Evolutionary conservation across 257 asterid species (phyloP), one percentile per base, ranked within the genome.

Genomic region (Solanum stenotomum): DNA sequence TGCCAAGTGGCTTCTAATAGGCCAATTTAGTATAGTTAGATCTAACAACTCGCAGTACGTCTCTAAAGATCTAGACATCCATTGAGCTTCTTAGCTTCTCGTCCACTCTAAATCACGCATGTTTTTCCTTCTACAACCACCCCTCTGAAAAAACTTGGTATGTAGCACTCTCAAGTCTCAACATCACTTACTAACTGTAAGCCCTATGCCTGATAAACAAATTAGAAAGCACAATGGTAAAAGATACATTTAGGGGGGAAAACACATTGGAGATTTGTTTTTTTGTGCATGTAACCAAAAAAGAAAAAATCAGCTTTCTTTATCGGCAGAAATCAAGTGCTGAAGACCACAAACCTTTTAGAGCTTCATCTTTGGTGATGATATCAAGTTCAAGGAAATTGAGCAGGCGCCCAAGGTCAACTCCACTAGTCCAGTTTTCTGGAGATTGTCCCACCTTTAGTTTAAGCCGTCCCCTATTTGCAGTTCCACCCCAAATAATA

Each of bases 401-500:
- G 63, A 97, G 99, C 88, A 97, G 98, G 38, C 99, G 99, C 65
- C 99, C 99, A 42, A 97, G 89, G 90, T 97, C 99, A 90, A 97
- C 99, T 86, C 99, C 99, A 91, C 98, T 96, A 14, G 99, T 97
- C 99, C 99, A 97, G 84, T 97, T 95, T 88, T 95, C 99, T 0
- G 99, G 99, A 89, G 99, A 96, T 83, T 94, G 97, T 29, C 99
- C 98, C n/a, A 90, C 94, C 90, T 93, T 94, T 89, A 97, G 81
- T 90, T 96, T 97, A 92, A 97, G 90, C 63, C 98, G 92, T 25
- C 99, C 99, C 40, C 99, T 95, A 88, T 96, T 97, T 67, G 99
- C 99, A 33, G 99, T 97, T 84, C 99, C 99, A 15, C 99, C 99
- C 99, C 99, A 96, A 85, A 97, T 97, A 81, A 97, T 97, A 42